phyloP scores from a whole-genome alignment of 1,284 basidiomycete genomes.

The Cutaneotrichosporon dermatis region DNA sequence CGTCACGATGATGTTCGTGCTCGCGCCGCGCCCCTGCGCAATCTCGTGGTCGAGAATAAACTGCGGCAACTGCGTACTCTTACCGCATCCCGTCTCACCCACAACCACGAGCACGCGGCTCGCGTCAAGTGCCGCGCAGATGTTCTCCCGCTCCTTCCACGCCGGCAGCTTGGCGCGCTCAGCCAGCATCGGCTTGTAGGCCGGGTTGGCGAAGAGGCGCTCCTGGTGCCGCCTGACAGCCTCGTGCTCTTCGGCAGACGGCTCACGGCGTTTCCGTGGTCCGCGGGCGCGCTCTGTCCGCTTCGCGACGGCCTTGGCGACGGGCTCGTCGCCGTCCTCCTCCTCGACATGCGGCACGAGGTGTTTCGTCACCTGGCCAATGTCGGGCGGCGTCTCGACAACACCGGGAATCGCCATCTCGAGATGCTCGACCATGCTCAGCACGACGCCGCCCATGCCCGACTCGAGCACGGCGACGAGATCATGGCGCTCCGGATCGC shows the following conservation, averaged over 20 bases:
- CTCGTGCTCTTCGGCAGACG: constrained; percentile 57
- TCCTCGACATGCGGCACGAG: constrained; percentile 54
- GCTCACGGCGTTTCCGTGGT: constrained; percentile 46
- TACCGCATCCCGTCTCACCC: constrained; percentile 81
- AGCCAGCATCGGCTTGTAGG: constrained; percentile 60
- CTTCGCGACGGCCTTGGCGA: constrained; percentile 11
- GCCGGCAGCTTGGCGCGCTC: constrained; percentile 68
- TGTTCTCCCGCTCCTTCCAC: constrained; percentile 62
- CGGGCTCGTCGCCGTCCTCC: constrained; percentile 12
- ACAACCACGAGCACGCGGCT: constrained; percentile 75
- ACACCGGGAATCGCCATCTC: constrained; percentile 65
- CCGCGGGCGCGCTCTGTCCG: constrained; percentile 4
- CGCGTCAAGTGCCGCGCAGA: constrained; percentile 59
- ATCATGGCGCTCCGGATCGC: constrained; percentile 51
- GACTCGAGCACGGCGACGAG: constrained; percentile 57
- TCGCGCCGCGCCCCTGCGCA: constrained; percentile 58
- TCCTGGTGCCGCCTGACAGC: constrained; percentile 56
- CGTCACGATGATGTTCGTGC: constrained; percentile 76
- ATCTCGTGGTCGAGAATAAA: constrained; percentile 82
- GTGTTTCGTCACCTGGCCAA: constrained; percentile 61
- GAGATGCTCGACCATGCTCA: constrained; percentile 68
- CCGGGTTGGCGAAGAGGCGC: constrained; percentile 50
- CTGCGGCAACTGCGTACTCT: constrained; percentile 73
- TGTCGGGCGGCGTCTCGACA: constrained; percentile 66
- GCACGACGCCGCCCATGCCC: constrained; percentile 66